phyloP scores from a whole-genome alignment of 495 filamentous ascomycete species.

The Wilcoxina mikolae region DNA sequence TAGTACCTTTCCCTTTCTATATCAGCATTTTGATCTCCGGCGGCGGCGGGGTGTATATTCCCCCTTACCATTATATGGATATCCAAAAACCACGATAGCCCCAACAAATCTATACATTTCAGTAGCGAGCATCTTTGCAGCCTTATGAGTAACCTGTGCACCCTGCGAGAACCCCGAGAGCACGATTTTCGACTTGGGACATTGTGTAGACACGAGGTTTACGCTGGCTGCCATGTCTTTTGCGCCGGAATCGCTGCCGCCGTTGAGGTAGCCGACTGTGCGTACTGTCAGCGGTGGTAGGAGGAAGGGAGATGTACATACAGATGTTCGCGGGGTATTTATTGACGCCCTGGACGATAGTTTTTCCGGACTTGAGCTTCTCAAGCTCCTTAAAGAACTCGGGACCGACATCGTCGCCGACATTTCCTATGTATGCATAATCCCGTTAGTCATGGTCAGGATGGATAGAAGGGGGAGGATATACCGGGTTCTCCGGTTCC shows the following conservation, averaged over 20 bases:
- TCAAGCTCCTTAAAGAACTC: slow-evolving; percentile 12
- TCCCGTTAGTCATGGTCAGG: background rate
- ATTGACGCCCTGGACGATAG: slow-evolving; percentile 19
- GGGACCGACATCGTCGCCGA: slow-evolving; percentile 19
- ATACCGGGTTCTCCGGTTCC: slow-evolving; percentile 13
- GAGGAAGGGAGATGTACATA: background rate
- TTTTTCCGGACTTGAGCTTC: background rate
- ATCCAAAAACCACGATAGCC: slow-evolving; percentile 23
- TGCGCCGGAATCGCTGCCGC: slow-evolving; percentile 35
- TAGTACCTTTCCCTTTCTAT: slow-evolving; percentile 1
- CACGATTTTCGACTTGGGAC: slow-evolving; percentile 47
- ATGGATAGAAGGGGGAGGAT: background rate
- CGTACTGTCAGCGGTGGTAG: background rate
- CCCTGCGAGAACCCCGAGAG: slow-evolving; percentile 41
- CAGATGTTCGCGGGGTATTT: slow-evolving; percentile 16
- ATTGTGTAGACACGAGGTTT: slow-evolving; percentile 35
- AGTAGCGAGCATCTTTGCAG: slow-evolving; percentile 9
- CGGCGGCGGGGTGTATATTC: too few species aligned
- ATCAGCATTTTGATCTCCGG: background rate
- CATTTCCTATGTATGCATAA: slow-evolving; percentile 14
- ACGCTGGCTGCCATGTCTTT: slow-evolving; percentile 38
- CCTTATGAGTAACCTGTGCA: slow-evolving; percentile 22
- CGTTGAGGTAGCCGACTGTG: slow-evolving; percentile 34
- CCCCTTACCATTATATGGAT: slow-evolving; percentile 14
- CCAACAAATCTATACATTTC: slow-evolving; percentile 7